phyloP scores from a whole-genome alignment of 257 asterid species.

The Rauvolfia tetraphylla region DNA sequence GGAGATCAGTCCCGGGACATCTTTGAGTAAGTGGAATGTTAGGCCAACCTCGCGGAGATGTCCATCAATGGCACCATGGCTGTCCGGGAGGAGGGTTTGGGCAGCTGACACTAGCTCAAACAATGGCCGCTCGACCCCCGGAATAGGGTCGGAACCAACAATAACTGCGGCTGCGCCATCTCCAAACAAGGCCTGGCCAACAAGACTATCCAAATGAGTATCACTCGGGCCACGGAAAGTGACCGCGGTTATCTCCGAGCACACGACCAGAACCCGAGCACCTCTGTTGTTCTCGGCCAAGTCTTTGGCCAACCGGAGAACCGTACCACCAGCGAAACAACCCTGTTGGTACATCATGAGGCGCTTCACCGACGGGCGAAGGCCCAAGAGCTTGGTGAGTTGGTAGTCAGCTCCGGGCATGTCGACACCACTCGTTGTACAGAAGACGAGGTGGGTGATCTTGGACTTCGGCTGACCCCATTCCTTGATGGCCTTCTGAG shows the following conservation, averaged over 20 bases:
- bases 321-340: constrained; percentile 7
- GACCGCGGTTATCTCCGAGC: constrained; percentile 1
- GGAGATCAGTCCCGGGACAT: constrained; percentile 48
- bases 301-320: constrained; percentile 11
- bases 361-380: constrained; percentile 1
- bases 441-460: constrained; percentile 2
- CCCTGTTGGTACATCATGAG: constrained; percentile 14
- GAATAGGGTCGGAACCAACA: neutral
- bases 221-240: constrained; percentile 13
- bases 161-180: constrained; percentile 7
- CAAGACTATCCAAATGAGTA: constrained; percentile 2
- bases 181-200: constrained; percentile 23
- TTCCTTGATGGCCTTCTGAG: constrained; percentile 10
- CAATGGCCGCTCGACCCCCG: neutral
- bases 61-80: constrained; percentile 53
- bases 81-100: constrained; percentile 56
- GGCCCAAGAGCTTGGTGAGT: neutral
- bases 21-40: constrained; percentile 43
- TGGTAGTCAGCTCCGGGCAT: constrained; percentile 12
- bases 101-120: constrained; percentile 31
- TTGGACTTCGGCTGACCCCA: constrained; percentile 9
- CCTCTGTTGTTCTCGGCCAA: constrained; percentile 9
- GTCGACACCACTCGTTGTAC: neutral
- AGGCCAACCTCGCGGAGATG: constrained; percentile 57
- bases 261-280: constrained; percentile 2